Percentiles rank a stretch among this genome's conserved stretches.
Conservation (phyloP, 1,139 yeast genomes). For the Suhomyces terraborum region DNA sequence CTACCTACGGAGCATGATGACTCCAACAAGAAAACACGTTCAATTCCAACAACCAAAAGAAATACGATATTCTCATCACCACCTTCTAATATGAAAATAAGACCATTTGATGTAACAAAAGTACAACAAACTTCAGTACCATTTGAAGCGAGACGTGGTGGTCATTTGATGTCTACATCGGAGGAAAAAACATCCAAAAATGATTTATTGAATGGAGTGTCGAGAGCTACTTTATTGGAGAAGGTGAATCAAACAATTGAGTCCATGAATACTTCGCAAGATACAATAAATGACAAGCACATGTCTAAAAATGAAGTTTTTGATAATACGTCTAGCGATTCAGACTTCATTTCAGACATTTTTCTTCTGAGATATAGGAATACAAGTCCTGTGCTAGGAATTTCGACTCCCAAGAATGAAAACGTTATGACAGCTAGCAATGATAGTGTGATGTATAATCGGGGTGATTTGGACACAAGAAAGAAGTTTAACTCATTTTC, state of each 20-base stretch:
- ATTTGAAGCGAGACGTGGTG: no score
- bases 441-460: not conserved
- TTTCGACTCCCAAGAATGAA: slow-evolving; percentile 15
- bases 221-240: slow-evolving; percentile 20
- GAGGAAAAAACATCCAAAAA: not conserved
- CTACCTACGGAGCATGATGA: not conserved
- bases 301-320: no score
- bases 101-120: slow-evolving; percentile 14
- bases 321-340: slow-evolving; percentile 13
- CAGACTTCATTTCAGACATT: slow-evolving; percentile 13
- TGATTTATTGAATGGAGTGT: slow-evolving; percentile 3
- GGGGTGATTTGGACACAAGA: no score
- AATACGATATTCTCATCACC: slow-evolving; percentile 11
- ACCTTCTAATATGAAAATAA: slow-evolving; percentile 15
- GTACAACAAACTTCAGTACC: no score
- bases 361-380: slow-evolving; percentile 11
- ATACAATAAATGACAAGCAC: not conserved
- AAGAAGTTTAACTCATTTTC: not conserved
- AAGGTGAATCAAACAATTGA: slow-evolving; percentile 21
- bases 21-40: not conserved
- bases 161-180: slow-evolving; percentile 8
- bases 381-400: slow-evolving; percentile 15
- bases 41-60: not conserved
- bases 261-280: slow-evolving; percentile 15
- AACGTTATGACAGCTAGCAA: not conserved